Base-by-base conservation (phyloP, 371 early-diverging fungal species). In the Coemansia sp. region DNA sequence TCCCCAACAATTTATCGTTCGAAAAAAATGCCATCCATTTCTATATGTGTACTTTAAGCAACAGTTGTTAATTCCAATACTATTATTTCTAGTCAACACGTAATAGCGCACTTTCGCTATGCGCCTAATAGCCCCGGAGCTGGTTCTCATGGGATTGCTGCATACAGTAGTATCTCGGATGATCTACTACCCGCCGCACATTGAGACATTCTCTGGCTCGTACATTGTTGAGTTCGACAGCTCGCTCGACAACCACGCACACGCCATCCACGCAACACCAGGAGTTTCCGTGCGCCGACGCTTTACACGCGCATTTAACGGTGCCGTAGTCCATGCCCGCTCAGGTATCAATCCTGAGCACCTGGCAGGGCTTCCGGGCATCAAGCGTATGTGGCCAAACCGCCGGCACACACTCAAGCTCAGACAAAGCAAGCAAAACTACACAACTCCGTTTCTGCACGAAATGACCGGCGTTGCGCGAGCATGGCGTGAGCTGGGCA, bases 381-480 rank as follows among this genome's bases (percentile, higher is more conserved):
- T 70, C 41, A 64, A 65, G 54, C 57, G 70, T 6, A 48, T 70
- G 11, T 70, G 70, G 70, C 57, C 58, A 32, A 64, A 60, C 30
- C 41, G 65, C 11, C 57, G 32, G 34, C 70, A 61, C n/a, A 45
- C 35, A 13, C 31, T 61, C 0, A n/a, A 30, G 2, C 40, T 48
- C 32, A 4, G 20, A 1, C 32, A 38, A 5, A 40, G 57, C 1
- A 26, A 14, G 1, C 13, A 32, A 5, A 51, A 58, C 36, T 14
- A 36, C 2, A 53, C 58, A 0, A 53, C 40, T 5, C 58, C 57
- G 0, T 54, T 14, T 13, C 39, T 62, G 13, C 86, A 86, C 62
- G 57, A 63, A 5, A 75, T 83, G 79, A 84, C 88, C 10, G 87
- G 88, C 20, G 84, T 87, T 0, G 78, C 79, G 34, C 16, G 58